Base-by-base conservation (phyloP, 163 green algal species). In the Scenedesmus sp. region DNA sequence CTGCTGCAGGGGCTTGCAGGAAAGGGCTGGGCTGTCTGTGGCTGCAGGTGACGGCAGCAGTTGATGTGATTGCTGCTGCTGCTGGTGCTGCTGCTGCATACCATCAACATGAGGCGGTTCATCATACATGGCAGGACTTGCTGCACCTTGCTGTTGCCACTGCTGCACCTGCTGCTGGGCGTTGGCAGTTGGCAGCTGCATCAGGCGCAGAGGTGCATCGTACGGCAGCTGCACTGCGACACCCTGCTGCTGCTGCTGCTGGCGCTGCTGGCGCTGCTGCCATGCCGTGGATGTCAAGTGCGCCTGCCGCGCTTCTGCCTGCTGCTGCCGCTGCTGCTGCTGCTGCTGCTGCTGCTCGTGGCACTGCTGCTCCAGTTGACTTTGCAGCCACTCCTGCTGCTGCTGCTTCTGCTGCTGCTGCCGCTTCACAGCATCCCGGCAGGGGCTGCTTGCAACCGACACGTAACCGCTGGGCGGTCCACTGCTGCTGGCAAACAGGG, bases 291-390 rank as follows among this genome's bases (percentile, higher is more conserved):
- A 42, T 24, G 35, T 44, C 33, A 85, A 5, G 33, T 37, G 49
- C 33, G 30, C 30, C 51, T 46, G 49, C 81, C 49, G 59, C 81
- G 26, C 35, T 33, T n/a, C 7, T 40, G 24, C 13, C 46, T 46
- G 49, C 81, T 35, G 35, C 56, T 88, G 82, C 82, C 59, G 82
- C 82, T 53, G 20, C 30, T 49, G 80, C 46, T 49, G 81, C 46
- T 73, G n/a, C 30, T 2, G 3, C 20, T 46, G 30, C 81, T 49
- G 40, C 83, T 26, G 15, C 24, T 53, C 26, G 0, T 65, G 43
- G 42, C 5, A 12, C 81, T 73, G 40, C n/a, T 35, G 20, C 30
- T 46, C 13, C 79, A 7, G 30, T 49, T 73, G 37, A 10, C n/a
- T 3, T 24, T 44, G 83, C 20, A 40, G 56, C 22, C 59, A 13